phyloP scores from a whole-genome alignment of 2,329 filamentous ascomycete genomes.

The Penicillium polonicum region DNA sequence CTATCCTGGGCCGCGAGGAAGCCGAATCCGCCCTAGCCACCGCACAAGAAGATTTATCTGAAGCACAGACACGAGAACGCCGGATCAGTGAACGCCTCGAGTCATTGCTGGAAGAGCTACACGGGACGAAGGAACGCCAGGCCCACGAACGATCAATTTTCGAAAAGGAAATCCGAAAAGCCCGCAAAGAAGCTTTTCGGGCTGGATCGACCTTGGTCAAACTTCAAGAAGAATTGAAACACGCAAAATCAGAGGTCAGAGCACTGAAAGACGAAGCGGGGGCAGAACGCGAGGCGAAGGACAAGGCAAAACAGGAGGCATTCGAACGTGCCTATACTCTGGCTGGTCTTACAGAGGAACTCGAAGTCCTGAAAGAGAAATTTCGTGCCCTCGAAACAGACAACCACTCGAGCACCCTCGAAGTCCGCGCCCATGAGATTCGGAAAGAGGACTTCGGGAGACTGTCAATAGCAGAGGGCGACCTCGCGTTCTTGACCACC shows the following conservation, averaged over 20 bases:
- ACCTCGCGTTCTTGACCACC: conserved; percentile 34
- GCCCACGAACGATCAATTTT: conserved; percentile 50
- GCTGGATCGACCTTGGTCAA: conserved; percentile 56
- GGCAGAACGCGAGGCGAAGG: conserved; percentile 48
- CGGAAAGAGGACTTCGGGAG: conserved; percentile 28
- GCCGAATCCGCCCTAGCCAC: conserved; percentile 41
- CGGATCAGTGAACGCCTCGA: conserved; percentile 48
- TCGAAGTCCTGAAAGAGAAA: conserved; percentile 44
- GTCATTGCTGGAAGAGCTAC: conserved; percentile 52
- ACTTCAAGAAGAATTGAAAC: conserved; percentile 52
- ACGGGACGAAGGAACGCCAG: conserved; percentile 52
- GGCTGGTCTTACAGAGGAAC: conserved; percentile 46
- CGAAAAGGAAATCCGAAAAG: conserved; percentile 57
- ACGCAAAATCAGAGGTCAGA: conserved; percentile 46
- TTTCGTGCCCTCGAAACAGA: conserved; percentile 41
- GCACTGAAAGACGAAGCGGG: conserved; percentile 54
- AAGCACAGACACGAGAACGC: conserved; percentile 45
- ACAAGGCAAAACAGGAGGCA: conserved; percentile 48
- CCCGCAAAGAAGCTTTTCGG: conserved; percentile 59
- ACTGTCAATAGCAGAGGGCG: conserved; percentile 32
- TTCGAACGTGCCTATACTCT: conserved; percentile 49
- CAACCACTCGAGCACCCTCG: conserved; percentile 34
- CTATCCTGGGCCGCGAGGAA: conserved; percentile 48
- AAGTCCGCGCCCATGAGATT: conserved; percentile 36
- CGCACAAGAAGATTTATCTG: conserved; percentile 39